Evolutionary conservation across 169 alveolate species (phyloP).

Genomic region (Plasmodium inui): DNA sequence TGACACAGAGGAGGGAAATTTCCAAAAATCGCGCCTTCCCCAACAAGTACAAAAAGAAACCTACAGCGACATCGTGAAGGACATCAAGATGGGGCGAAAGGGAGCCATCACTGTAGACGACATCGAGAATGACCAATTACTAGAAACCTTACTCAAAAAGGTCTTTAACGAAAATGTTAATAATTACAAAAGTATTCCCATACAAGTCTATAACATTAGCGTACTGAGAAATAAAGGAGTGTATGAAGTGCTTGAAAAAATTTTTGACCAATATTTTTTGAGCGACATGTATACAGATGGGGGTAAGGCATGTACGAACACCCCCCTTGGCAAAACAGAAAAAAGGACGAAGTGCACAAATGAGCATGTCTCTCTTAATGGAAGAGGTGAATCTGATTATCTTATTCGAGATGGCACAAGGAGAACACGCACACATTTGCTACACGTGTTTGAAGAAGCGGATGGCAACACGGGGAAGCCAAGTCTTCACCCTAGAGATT

Average conservation of each 20-base stretch:
- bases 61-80: not conserved
- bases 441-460: not conserved
- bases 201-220: slow-evolving; percentile 59
- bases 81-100: slow-evolving; percentile 28
- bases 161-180: slow-evolving; percentile 13
- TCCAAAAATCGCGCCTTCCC: not conserved
- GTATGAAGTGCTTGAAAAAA: slow-evolving; percentile 33
- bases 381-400: not conserved
- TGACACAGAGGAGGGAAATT: not conserved
- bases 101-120: slow-evolving; percentile 14
- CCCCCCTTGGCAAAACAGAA: not conserved
- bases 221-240: slow-evolving; percentile 65
- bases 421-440: not conserved
- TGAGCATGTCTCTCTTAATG: not conserved
- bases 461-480: not conserved
- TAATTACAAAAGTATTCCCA: slow-evolving; percentile 33
- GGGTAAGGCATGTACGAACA: not conserved
- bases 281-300: not conserved
- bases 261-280: slow-evolving; percentile 18
- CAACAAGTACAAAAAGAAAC: not conserved
- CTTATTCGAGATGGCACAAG: not conserved
- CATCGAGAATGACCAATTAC: slow-evolving; percentile 34
- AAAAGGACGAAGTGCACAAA: not conserved
- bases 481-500: not conserved
- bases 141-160: slow-evolving; percentile 29